A percentile compares a stretch with the other conserved stretches of the same genome.
Evolutionary conservation across 2,329 filamentous ascomycete species (phyloP).

Genomic region (Alternaria gaisen): DNA sequence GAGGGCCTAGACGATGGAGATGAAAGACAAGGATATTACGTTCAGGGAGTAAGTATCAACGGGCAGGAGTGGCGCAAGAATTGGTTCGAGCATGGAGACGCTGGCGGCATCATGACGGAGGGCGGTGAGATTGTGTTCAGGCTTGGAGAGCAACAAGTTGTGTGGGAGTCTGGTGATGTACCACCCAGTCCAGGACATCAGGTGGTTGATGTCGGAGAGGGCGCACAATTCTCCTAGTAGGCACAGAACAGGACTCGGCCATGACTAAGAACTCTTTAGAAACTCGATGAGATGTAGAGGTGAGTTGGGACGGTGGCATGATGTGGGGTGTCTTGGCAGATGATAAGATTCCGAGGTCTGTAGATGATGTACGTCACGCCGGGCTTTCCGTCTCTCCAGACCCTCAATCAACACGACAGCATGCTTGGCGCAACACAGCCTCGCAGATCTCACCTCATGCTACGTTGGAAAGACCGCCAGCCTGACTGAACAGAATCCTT

Average conservation of each 20-base stretch:
- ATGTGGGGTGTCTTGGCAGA: constrained; percentile 1
- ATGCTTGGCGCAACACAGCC: constrained; percentile 15
- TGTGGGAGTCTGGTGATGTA: constrained; percentile 45
- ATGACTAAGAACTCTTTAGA: background rate
- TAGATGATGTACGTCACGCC: constrained; percentile 8
- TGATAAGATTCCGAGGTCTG: background rate
- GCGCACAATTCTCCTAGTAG: background rate
- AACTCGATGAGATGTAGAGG: background rate
- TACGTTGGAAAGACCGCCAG: background rate
- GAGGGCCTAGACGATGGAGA: constrained; percentile 51
- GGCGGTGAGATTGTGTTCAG: constrained; percentile 48
- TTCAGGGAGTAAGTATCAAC: constrained; percentile 64
- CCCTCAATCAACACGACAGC: constrained; percentile 2
- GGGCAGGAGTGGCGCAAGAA: constrained; percentile 62
- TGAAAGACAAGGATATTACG: constrained; percentile 58
- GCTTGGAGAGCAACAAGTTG: constrained; percentile 37
- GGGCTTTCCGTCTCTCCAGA: constrained; percentile 8
- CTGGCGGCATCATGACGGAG: constrained; percentile 42
- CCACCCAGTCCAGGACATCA: constrained; percentile 47
- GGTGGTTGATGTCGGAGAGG: constrained; percentile 33
- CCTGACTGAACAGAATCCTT: background rate
- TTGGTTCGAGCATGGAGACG: constrained; percentile 65
- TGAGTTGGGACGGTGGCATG: background rate
- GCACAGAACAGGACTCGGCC: no score
- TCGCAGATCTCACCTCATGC: background rate